These are phyloP conservation scores for Hura crepitans DNA, from an alignment of 441 rosid species.

Conservation along the genomic window DNA sequence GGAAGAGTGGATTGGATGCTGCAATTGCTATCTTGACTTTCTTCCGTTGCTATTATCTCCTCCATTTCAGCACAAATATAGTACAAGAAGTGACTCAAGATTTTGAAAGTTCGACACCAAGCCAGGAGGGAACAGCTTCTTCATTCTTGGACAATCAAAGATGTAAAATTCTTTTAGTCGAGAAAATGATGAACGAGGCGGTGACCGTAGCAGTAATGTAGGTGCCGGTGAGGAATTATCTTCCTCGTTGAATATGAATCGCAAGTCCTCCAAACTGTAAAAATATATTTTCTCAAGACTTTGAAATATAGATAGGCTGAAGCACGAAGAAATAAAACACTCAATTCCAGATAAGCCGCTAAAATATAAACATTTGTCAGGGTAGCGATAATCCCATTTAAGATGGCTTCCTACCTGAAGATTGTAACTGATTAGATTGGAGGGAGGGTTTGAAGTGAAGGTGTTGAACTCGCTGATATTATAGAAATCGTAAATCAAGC, in stretches of 20 bases:
- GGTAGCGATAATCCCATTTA: no score
- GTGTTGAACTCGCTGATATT: neutral
- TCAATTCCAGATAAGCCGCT: neutral
- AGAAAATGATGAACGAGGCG: neutral
- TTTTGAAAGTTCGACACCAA: neutral
- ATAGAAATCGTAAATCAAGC: neutral
- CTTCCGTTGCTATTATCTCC: neutral
- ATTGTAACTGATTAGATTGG: neutral
- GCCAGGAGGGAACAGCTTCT: neutral
- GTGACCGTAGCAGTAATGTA: neutral
- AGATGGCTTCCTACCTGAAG: neutral
- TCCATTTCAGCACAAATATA: neutral
- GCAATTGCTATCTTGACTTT: neutral
- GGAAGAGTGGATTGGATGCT: neutral
- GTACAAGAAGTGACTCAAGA: neutral
- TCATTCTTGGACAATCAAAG: neutral
- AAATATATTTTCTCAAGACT: neutral
- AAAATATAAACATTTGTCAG: neutral
- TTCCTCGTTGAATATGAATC: neutral
- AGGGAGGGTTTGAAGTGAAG: neutral
- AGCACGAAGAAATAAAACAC: neutral
- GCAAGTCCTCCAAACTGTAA: neutral
- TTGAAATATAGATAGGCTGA: neutral
- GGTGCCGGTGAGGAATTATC: neutral
- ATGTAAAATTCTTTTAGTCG: neutral